Conservation (phyloP, 78 protist genomes). For the Protostelium mycophagum region DNA sequence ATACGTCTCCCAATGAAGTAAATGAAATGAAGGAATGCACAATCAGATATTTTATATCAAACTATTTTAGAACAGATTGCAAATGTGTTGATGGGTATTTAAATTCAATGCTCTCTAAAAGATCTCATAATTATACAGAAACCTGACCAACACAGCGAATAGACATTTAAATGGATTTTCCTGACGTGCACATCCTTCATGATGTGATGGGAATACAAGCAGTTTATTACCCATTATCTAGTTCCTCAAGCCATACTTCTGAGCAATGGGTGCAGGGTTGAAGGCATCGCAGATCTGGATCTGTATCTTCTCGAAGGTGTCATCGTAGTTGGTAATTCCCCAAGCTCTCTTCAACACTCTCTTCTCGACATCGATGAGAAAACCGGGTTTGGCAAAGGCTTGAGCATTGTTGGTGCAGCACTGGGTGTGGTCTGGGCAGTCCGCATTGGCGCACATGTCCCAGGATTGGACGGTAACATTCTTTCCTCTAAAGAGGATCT, state of each 20-base stretch:
- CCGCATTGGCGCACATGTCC: neutral
- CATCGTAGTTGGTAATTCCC: neutral
- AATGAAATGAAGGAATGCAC: too few relatives aligned
- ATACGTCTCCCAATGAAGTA: too few relatives aligned
- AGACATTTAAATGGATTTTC: too few relatives aligned
- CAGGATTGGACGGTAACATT: neutral
- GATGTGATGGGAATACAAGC: too few relatives aligned
- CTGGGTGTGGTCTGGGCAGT: neutral
- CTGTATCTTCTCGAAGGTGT: neutral
- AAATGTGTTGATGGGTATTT: too few relatives aligned
- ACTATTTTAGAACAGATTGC: too few relatives aligned
- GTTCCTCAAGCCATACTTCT: neutral
- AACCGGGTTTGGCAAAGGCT: neutral
- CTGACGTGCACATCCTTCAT: too few relatives aligned
- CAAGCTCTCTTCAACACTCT: neutral
- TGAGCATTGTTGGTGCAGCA: neutral
- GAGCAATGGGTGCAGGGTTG: neutral
- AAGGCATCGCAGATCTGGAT: neutral
- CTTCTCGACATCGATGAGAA: neutral
- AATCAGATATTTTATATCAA: too few relatives aligned
- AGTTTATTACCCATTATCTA: too few relatives aligned
- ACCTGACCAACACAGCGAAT: too few relatives aligned
- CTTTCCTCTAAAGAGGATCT: neutral
- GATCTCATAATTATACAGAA: too few relatives aligned
- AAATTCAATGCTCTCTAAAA: too few relatives aligned